These are phyloP conservation scores for Verticillium dahliae DNA, from an alignment of 2,329 filamentous ascomycete species.

Conservation along the genomic window DNA sequence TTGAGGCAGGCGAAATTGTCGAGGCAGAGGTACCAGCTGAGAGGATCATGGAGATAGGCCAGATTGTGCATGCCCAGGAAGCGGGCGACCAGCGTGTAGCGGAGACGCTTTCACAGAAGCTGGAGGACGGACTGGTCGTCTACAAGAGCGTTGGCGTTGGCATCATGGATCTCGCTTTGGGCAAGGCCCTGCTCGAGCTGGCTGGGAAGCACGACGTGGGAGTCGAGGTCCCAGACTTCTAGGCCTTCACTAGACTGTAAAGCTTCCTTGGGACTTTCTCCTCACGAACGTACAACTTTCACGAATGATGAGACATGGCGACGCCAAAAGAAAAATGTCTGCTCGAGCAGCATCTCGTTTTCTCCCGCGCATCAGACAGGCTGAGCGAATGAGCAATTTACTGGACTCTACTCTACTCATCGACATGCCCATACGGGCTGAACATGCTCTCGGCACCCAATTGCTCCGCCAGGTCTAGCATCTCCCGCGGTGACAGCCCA, in stretches of 20 bases:
- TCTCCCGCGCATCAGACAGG: too few relatives aligned
- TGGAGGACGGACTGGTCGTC: slow-evolving; percentile 57
- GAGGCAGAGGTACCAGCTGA: slow-evolving; percentile 65
- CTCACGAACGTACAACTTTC: not conserved
- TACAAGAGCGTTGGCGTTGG: slow-evolving; percentile 64
- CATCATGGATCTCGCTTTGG: slow-evolving; percentile 60
- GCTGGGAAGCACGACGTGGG: slow-evolving; percentile 50
- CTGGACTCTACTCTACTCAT: not conserved
- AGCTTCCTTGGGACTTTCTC: too few relatives aligned
- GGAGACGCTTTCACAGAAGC: slow-evolving; percentile 46
- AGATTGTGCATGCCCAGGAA: slow-evolving; percentile 38
- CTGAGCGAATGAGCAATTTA: too few relatives aligned
- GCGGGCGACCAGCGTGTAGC: slow-evolving; percentile 35
- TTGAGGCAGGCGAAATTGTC: slow-evolving; percentile 82
- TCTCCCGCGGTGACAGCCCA: slow-evolving; percentile 21
- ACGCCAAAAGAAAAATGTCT: too few relatives aligned
- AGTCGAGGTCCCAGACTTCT: slow-evolving; percentile 46
- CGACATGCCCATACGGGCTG: not conserved
- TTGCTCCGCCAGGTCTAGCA: slow-evolving; percentile 22
- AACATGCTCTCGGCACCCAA: slow-evolving; percentile 14
- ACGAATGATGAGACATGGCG: too few relatives aligned
- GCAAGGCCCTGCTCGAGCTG: slow-evolving; percentile 48
- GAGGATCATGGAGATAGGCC: slow-evolving; percentile 74
- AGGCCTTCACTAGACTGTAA: not conserved
- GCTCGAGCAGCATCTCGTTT: too few relatives aligned